Base-by-base conservation (phyloP, 2,329 filamentous ascomycete genomes). In the Truncatella angustata region DNA sequence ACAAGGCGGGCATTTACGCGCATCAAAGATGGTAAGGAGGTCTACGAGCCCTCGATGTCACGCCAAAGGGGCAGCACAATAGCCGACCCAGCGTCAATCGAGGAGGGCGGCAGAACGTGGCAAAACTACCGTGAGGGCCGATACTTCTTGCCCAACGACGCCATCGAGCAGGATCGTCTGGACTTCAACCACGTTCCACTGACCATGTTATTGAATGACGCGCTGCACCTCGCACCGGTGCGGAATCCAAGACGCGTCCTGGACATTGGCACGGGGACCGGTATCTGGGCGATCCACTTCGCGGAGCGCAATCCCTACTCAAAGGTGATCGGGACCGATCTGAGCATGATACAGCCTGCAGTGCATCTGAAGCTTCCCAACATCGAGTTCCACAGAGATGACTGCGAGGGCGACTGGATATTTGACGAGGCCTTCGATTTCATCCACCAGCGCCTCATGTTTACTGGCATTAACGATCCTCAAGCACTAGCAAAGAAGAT, bases 261-360 rank as follows among this genome's bases (percentile, higher is more conserved):
- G 28, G 28, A 14, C 28, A 32, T 14, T 14, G 28, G 28, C 7
- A 32, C 28, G 14, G 14, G 28, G 14, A 32, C 28, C 7, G 28
- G 28, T 14, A 32, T 32, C 28, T 32, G 28, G 28, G 14, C 28
- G 7, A 14, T 14, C 14, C 7, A 32, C 28, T 32, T 32, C 14
- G 28, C 28, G 7, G 28, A 32, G 28, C 28, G 28, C 28, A 32
- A 32, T 32, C 28, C 28, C 28, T 14, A 32, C 7, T 14, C 28
- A 9, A 32, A 14, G 28, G 28, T 32, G 18, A 37, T 50, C 30
- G 51, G 51, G 11, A 20, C 47, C 5, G 51, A 53, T 36, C 40
- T 46, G 20, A 53, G 46, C 28, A 45, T 50, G 11, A 50, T 53
- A 14, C 51, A 53, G 23, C 46, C 51, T 11, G 46, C 49, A 12